Conservation (phyloP, 1,284 basidiomycete species). For the Ganoderma meredithae region DNA sequence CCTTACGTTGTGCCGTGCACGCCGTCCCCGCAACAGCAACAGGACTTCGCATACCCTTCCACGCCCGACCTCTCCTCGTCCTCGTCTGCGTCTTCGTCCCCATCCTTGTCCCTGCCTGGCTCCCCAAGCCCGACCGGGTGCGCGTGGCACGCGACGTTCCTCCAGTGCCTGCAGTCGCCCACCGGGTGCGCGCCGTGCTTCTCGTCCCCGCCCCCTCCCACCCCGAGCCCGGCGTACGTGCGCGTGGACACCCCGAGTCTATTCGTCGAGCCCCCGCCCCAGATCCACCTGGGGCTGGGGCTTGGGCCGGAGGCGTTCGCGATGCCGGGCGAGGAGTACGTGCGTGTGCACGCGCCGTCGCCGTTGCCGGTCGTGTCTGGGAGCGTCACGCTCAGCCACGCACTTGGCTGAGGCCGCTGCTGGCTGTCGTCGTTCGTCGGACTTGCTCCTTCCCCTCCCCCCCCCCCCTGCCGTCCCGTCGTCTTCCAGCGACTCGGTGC, state of each 20-base stretch:
- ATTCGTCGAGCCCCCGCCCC: neutral
- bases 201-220: neutral
- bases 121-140: constrained; percentile 30
- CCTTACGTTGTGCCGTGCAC: neutral
- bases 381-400: constrained; percentile 35
- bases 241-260: neutral
- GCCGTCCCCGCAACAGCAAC: neutral
- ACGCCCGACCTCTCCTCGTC: constrained; percentile 9
- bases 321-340: neutral
- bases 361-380: constrained; percentile 14
- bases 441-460: neutral
- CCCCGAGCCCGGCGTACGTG: neutral
- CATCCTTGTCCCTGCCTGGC: neutral
- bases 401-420: constrained; percentile 27
- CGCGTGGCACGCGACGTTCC: constrained; percentile 33
- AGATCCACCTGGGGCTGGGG: neutral
- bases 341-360: neutral
- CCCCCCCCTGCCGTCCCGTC: too few species aligned
- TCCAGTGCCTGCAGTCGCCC: constrained; percentile 32
- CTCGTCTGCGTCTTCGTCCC: neutral
- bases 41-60: constrained; percentile 7
- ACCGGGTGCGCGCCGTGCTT: constrained; percentile 23
- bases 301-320: neutral
- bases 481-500: too few species aligned
- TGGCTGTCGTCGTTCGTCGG: neutral